Conservation (phyloP, 345 rosid species). For the Hevea brasiliensis region DNA sequence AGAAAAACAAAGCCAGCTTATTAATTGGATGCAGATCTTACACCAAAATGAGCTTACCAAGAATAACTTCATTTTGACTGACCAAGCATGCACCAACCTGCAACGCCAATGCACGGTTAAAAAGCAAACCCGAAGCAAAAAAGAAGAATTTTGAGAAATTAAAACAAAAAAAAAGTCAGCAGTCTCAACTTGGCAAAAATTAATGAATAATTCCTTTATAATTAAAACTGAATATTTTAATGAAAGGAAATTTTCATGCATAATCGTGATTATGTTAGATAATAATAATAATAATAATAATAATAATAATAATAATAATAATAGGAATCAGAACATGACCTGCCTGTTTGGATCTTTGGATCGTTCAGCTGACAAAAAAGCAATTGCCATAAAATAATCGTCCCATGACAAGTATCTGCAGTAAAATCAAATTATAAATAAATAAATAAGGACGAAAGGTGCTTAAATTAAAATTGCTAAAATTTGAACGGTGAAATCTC, state of each 20-base stretch:
- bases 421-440: not conserved
- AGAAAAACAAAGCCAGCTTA: not conserved
- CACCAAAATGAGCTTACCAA: slow-evolving; percentile 53
- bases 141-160: too few relatives aligned
- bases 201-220: not conserved
- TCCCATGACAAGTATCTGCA: slow-evolving; percentile 91
- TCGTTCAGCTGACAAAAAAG: slow-evolving; percentile 76
- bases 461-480: not conserved
- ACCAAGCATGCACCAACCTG: slow-evolving; percentile 98
- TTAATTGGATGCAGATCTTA: not conserved
- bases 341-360: slow-evolving; percentile 97
- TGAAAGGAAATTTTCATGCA: not conserved
- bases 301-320: too few relatives aligned
- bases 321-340: slow-evolving; percentile 41
- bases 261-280: too few relatives aligned
- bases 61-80: slow-evolving; percentile 79
- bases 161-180: not conserved
- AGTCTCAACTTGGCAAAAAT: not conserved
- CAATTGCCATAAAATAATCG: slow-evolving; percentile 93
- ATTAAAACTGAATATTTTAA: too few relatives aligned
- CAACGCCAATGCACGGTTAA: slow-evolving; percentile 1
- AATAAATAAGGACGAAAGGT: not conserved
- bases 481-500: not conserved
- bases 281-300: not conserved
- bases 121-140: not conserved